Percentiles rank a stretch among this genome's conserved stretches.
Conservation (phyloP, 805 yeast genomes). For the Ogataea methylovora region DNA sequence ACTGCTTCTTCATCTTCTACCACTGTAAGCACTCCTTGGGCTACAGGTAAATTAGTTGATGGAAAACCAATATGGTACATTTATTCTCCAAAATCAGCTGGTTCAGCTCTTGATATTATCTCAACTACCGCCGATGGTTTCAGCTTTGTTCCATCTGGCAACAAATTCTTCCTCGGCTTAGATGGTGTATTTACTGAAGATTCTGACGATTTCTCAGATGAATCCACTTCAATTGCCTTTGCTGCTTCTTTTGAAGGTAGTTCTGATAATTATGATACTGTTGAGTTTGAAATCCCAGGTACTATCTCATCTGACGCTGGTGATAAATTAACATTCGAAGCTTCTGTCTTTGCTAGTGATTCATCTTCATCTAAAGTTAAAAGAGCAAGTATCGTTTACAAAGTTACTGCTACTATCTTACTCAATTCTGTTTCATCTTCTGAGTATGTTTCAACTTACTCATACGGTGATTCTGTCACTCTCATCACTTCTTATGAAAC, state of each 20-base stretch:
- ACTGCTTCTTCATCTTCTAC: conserved; percentile 2
- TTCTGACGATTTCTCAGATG: not conserved
- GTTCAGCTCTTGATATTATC: not conserved
- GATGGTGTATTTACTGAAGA: not conserved
- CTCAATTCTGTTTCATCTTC: conserved; percentile 3
- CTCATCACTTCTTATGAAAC: conserved; percentile 5
- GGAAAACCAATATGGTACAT: conserved; percentile 5
- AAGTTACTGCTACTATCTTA: conserved; percentile 4
- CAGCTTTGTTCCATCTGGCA: not conserved
- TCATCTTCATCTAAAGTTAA: too few relatives aligned
- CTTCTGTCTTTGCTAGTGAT: not conserved
- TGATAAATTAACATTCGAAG: too few relatives aligned
- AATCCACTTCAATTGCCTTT: conserved; percentile 1
- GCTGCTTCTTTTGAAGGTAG: conserved; percentile 1
- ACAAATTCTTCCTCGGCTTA: conserved; percentile 2
- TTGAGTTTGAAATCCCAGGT: too few relatives aligned
- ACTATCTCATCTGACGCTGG: too few relatives aligned
- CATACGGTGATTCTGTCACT: too few relatives aligned
- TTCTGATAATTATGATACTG: too few relatives aligned
- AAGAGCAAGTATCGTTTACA: too few relatives aligned
- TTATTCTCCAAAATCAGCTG: conserved; percentile 2
- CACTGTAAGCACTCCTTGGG: conserved; percentile 4
- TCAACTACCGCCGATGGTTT: too few relatives aligned
- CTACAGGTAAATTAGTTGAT: conserved; percentile 1
- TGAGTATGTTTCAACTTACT: conserved; percentile 5